phyloP scores from a whole-genome alignment of 2,329 filamentous ascomycete genomes.

The Colletotrichum filicis region DNA sequence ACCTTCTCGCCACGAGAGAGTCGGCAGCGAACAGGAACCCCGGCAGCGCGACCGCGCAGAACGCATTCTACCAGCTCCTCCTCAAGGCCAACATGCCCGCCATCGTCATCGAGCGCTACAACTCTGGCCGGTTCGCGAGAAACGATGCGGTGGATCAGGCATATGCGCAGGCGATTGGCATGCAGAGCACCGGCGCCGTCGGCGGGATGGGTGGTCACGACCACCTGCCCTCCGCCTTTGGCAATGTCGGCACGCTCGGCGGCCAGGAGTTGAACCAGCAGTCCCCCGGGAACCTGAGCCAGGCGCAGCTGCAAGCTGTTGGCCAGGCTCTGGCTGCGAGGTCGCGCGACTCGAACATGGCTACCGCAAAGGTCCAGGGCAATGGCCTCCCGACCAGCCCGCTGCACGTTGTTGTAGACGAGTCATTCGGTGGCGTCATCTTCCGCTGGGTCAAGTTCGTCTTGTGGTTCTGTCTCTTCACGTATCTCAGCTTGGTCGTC shows the following conservation, averaged over 20 bases:
- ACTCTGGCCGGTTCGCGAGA: constrained; percentile 84
- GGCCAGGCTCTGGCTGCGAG: constrained; percentile 84
- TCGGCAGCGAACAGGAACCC: constrained; percentile 94
- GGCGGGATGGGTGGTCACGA: constrained; percentile 26
- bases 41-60: constrained; percentile 86
- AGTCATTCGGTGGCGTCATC: constrained; percentile 80
- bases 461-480: constrained; percentile 79
- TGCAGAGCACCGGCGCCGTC: constrained; percentile 43
- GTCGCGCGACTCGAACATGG: constrained; percentile 73
- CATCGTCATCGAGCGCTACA: constrained; percentile 90
- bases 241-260: constrained; percentile 40
- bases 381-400: constrained; percentile 77
- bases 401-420: constrained; percentile 96
- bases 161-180: constrained; percentile 78
- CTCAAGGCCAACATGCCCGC: constrained; percentile 93
- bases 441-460: constrained; percentile 95
- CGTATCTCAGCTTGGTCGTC: constrained; percentile 82
- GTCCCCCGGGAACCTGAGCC: constrained; percentile 56
- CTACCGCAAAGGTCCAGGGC: constrained; percentile 62
- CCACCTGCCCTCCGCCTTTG: constrained; percentile 27
- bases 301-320: constrained; percentile 78
- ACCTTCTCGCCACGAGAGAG: constrained; percentile 85
- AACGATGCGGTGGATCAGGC: constrained; percentile 82
- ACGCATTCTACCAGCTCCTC: constrained; percentile 92
- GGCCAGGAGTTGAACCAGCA: constrained; percentile 40